Conservation (phyloP, 2,329 filamentous ascomycete species). For the Monosporascus sp. region DNA sequence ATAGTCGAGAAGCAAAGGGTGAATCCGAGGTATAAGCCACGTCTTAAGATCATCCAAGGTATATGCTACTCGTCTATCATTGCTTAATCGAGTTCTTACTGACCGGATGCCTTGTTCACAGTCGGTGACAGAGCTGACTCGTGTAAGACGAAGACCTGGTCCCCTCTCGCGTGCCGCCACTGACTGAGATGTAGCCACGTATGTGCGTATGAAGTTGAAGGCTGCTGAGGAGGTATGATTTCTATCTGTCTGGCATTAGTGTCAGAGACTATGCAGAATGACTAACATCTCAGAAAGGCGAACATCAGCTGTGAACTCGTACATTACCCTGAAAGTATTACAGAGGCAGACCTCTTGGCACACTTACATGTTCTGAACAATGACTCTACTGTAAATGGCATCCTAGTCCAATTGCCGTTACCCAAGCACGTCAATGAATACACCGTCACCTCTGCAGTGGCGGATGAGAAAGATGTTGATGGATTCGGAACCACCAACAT, state of each 20-base stretch:
- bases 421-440: constrained; percentile 89
- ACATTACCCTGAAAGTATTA: constrained; percentile 74
- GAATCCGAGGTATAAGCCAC: constrained; percentile 85
- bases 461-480: constrained; percentile 95
- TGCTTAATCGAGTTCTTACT: constrained; percentile 5
- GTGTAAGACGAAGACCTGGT: constrained; percentile 47
- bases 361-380: constrained; percentile 80
- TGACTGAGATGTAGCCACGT: constrained; percentile 62
- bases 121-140: constrained; percentile 93
- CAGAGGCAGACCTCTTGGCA: constrained; percentile 80
- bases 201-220: constrained; percentile 99
- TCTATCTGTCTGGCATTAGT: neutral
- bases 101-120: constrained; percentile 29
- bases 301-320: constrained; percentile 84
- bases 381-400: constrained; percentile 78
- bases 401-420: constrained; percentile 88
- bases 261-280: neutral
- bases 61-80: constrained; percentile 23
- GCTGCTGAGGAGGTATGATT: constrained; percentile 75
- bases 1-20: constrained; percentile 74
- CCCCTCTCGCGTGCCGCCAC: constrained; percentile 13
- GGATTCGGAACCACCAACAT: constrained; percentile 94
- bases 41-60: constrained; percentile 94
- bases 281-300: constrained; percentile 51
- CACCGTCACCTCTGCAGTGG: constrained; percentile 79